Base-by-base conservation (phyloP, 2,329 filamentous ascomycete genomes). In the Pyricularia sp. region DNA sequence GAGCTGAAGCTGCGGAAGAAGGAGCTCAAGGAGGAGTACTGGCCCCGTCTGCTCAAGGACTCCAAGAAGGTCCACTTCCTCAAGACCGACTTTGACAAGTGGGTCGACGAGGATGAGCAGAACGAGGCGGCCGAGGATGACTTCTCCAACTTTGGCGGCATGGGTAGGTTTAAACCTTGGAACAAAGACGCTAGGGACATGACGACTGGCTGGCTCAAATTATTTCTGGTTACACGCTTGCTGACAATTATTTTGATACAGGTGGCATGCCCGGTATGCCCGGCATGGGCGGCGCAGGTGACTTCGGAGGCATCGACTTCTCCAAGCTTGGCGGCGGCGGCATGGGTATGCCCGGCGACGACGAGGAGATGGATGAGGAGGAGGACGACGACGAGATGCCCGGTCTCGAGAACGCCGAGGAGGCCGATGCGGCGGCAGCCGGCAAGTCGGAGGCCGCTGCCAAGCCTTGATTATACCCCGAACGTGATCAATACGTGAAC, bases 31-130 rank as follows among this genome's bases (percentile, higher is more conserved):
- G 88, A 93, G 77, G 93, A 95, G 81, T 98, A 90, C 88, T 99
- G 95, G 95, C 94, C 94, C 72, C 89, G 95, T 72, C 86, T 99
- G 76, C 86, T 97, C 79, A 97, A 97, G 89, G 92, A 94, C 71
- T 81, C 84, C 74, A 90, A 92, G 86, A 97, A 93, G 85, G 83
- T 92, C 69, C 95, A 98, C 83, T 99, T 93, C 88, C 82, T 99
- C 77, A 73, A 97, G 90, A 98, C 95, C 73, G 91, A 99, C 83
- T 99, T 99, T 76, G 94, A 97, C 85, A 97, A 97, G 91, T 97
- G 94, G 94, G 92, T 97, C 76, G 94, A 97, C 75, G 93, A 97
- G 88, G 94, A 99, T 78, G 95, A 99, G 87, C 95, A 99, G 84
- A 91, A 98, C 77, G 93, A 93, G 81, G 90, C 87, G 70, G 84